Percentiles rank a stretch among this genome's conserved stretches.
phyloP scores from a whole-genome alignment of 345 rosid species.

The Raphanus sativus region DNA sequence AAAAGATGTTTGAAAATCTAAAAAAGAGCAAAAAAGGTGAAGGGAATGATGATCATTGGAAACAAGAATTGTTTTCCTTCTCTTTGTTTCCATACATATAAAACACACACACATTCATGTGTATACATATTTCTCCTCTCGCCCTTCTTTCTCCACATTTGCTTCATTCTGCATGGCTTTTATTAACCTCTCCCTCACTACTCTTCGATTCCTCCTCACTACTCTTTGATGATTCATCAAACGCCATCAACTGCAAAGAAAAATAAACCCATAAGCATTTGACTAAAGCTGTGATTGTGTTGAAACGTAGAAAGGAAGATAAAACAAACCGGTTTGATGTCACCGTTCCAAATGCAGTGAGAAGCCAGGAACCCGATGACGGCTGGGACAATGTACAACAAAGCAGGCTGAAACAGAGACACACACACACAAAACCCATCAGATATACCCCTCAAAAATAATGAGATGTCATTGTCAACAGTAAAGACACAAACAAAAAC shows the following conservation, averaged over 20 bases:
- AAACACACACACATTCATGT: slow-evolving; percentile 21
- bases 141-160: slow-evolving; percentile 29
- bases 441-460: neutral
- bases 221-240: slow-evolving; percentile 64
- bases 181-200: slow-evolving; percentile 35
- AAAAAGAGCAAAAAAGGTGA: slow-evolving; percentile 7
- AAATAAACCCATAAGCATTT: neutral
- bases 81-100: slow-evolving; percentile 12
- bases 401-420: slow-evolving; percentile 74
- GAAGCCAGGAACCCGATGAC: slow-evolving; percentile 88
- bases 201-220: slow-evolving; percentile 48
- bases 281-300: neutral
- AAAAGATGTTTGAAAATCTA: slow-evolving; percentile 22
- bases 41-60: slow-evolving; percentile 31
- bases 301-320: neutral
- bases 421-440: slow-evolving; percentile 9
- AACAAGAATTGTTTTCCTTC: slow-evolving; percentile 38
- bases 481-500: neutral
- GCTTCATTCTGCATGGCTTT: slow-evolving; percentile 51
- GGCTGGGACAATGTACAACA: slow-evolving; percentile 90
- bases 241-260: slow-evolving; percentile 76
- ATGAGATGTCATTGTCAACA: neutral
- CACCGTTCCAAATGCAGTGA: slow-evolving; percentile 93
- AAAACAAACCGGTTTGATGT: slow-evolving; percentile 82
- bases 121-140: slow-evolving; percentile 18